These are phyloP conservation scores for Paraglomus occultum DNA, from an alignment of 192 early-diverging fungal species.

Conservation along the genomic window DNA sequence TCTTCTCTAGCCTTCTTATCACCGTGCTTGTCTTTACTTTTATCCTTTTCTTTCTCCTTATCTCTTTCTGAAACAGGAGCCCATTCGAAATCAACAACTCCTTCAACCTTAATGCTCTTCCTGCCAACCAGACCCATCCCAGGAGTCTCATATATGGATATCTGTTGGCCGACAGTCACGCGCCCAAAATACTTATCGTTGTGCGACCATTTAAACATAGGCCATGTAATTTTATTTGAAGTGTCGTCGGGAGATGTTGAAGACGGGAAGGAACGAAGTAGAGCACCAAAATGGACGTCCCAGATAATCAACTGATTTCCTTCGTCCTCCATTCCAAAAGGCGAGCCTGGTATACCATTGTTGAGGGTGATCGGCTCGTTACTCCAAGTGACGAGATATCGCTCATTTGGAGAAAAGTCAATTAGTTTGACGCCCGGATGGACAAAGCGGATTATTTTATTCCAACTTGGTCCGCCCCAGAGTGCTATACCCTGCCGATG, in stretches of 20 bases:
- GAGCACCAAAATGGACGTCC: slow-evolving; percentile 83
- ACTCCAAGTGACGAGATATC: slow-evolving; percentile 87
- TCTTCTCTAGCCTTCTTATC: slow-evolving; percentile 55
- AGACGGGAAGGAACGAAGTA: slow-evolving; percentile 85
- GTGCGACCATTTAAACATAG: slow-evolving; percentile 96
- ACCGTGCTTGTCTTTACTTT: slow-evolving; percentile 13
- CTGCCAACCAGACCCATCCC: slow-evolving; percentile 90
- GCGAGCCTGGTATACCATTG: slow-evolving; percentile 68
- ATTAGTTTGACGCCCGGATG: slow-evolving; percentile 88
- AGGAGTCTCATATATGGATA: slow-evolving; percentile 93
- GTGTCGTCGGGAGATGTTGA: slow-evolving; percentile 35
- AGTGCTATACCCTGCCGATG: slow-evolving; percentile 92
- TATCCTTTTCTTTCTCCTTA: slow-evolving; percentile 32
- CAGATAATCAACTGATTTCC: slow-evolving; percentile 82
- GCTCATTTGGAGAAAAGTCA: slow-evolving; percentile 95
- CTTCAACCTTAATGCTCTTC: slow-evolving; percentile 86
- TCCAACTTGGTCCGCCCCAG: slow-evolving; percentile 94
- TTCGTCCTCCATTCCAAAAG: slow-evolving; percentile 66
- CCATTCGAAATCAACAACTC: slow-evolving; percentile 79
- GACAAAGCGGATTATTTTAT: slow-evolving; percentile 86
- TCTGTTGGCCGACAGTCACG: slow-evolving; percentile 66
- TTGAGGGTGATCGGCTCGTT: slow-evolving; percentile 76
- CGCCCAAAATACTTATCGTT: slow-evolving; percentile 95
- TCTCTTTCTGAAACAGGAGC: slow-evolving; percentile 51
- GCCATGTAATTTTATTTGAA: slow-evolving; percentile 76